These are phyloP conservation scores for Blumeria graminis DNA, from an alignment of 2,329 filamentous ascomycete genomes.

Conservation along the genomic window DNA sequence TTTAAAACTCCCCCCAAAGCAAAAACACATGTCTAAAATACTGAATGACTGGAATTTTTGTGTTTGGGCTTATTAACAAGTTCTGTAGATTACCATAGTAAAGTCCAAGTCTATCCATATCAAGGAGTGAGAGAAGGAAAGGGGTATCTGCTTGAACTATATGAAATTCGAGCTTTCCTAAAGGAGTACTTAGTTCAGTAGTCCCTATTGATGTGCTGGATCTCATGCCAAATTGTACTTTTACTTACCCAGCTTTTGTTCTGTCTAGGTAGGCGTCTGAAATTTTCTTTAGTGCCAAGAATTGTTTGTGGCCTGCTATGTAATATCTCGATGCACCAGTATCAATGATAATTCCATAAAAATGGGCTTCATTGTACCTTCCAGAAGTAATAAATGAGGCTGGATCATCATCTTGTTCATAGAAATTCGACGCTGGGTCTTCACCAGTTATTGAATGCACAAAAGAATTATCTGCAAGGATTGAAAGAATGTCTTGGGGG, in stretches of 20 bases:
- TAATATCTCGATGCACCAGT: slow-evolving; percentile 1
- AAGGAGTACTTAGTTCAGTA: not conserved
- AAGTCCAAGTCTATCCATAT: not conserved
- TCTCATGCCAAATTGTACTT: not conserved
- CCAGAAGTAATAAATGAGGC: not conserved
- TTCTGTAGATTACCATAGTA: not conserved
- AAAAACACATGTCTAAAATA: not conserved
- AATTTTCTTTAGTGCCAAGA: not conserved
- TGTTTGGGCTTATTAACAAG: not conserved
- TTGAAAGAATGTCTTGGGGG: too few species aligned
- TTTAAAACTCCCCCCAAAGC: not conserved
- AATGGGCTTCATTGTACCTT: not conserved
- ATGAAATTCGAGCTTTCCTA: not conserved
- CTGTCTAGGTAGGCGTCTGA: not conserved
- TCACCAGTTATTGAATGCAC: too few species aligned
- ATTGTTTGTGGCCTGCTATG: not conserved
- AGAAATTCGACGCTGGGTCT: too few species aligned
- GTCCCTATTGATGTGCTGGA: not conserved
- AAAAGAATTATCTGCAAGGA: too few species aligned
- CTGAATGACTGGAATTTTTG: not conserved
- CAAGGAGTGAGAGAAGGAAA: not conserved
- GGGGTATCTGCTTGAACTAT: too few species aligned
- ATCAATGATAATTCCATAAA: slow-evolving; percentile 2
- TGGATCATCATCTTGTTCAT: too few species aligned
- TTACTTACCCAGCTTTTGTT: not conserved